Evolutionary conservation across 202 grass and related monocot species (phyloP).

Genomic region (Sporobolus alterniflorus): DNA sequence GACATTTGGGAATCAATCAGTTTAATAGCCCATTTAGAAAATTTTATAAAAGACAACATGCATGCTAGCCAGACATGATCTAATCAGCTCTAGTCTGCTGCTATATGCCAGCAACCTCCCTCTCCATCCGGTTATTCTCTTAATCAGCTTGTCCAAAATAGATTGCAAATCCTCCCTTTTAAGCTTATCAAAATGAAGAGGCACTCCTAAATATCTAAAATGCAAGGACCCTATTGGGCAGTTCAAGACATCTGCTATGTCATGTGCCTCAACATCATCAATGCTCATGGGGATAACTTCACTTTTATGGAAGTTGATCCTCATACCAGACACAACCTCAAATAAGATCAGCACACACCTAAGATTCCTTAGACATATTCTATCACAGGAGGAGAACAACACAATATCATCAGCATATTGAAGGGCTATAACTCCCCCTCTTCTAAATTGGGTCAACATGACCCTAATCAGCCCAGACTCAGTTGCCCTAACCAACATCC

Average conservation of each 20-base stretch:
- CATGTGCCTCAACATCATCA: too few species aligned
- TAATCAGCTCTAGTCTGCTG: not conserved
- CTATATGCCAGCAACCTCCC: not conserved
- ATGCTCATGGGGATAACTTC: too few species aligned
- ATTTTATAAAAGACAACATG: not conserved
- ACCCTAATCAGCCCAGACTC: too few species aligned
- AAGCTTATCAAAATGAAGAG: not conserved
- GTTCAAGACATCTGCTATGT: too few species aligned
- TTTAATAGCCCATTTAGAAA: not conserved
- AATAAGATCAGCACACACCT: not conserved
- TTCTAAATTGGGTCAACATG: too few species aligned
- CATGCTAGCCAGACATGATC: not conserved
- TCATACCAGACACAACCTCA: not conserved
- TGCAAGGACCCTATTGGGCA: too few species aligned
- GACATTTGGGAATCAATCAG: not conserved
- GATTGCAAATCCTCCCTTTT: not conserved
- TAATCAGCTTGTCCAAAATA: not conserved
- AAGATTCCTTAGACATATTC: not conserved
- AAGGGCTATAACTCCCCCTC: too few species aligned
- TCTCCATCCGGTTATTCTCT: not conserved
- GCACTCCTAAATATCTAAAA: not conserved
- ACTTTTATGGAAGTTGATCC: not conserved
- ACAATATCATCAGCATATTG: too few species aligned
- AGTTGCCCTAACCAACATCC: too few species aligned
- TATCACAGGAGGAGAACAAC: too few species aligned